Evolutionary conservation across 148 eudicot genomes (phyloP), one percentile per base, ranked within the genome.

Genomic region (Rhododendron vialii): DNA sequence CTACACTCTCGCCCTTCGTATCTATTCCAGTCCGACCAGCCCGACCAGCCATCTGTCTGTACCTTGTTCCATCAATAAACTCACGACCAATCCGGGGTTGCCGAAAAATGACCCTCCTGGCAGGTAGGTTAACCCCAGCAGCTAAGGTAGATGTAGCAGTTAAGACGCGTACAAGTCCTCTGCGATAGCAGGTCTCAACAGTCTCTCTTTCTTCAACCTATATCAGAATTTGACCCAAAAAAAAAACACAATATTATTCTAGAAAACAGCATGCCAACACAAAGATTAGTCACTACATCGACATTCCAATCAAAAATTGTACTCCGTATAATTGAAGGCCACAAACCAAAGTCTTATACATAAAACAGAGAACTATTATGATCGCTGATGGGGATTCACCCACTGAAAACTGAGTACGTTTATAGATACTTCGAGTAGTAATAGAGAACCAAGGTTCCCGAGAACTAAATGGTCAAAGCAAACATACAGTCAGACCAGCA

Each of bases 1-100:
- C 51, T 98, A 98, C 99, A 92, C 99, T 98, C 93, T 98, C 99
- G 87, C 99, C 99, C 89, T 98, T 95, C 63, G 94, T 98, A 86
- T 98, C 99, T 86, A 98, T 98, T 87, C 99, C 99, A 78, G 99
- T 98, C 61, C 99, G 96, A 86, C 99, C 99, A 84, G 98, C 99
- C 86, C 99, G 92, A 86, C 99, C 99, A 86, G 99, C 91, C 99
- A 98, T 98, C 90, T 95, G 99, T 83, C 87, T 92, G 88, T 98
- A 98, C 89, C 97, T 91, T 86, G 97, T 98, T 73, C 98, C 98
- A 89, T 98, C 99, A 86, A 98, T 89, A 90, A 93, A 95, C 88
- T 98, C 99, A 87, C 95, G 98, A 81, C 99, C 99, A 89, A 98
- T 95, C 88, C 93, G 91, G 65, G 99, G 98, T 90, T 98, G 99